Evolutionary conservation across 1,284 basidiomycete species (phyloP).

Genomic region (Agaricales sp.): DNA sequence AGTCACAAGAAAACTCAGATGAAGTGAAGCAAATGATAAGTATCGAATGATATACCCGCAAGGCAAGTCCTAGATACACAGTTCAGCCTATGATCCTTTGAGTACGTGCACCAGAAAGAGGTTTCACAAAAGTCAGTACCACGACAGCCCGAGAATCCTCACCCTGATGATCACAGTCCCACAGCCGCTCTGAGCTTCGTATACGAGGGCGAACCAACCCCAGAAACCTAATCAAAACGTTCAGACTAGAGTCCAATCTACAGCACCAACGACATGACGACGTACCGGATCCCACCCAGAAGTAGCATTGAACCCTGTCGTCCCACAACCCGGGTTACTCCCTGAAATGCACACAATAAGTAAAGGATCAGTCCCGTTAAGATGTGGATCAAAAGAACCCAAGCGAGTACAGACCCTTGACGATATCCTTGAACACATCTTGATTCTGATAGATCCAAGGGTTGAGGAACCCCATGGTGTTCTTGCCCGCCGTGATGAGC

Average conservation of each 20-base stretch:
- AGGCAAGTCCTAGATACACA: too few relatives aligned
- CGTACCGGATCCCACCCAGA: conserved; percentile 20
- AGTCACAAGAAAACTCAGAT: too few relatives aligned
- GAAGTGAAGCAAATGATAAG: too few relatives aligned
- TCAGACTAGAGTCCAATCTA: background rate
- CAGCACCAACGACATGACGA: background rate
- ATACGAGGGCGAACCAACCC: background rate
- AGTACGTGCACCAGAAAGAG: too few relatives aligned
- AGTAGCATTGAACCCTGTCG: conserved; percentile 17
- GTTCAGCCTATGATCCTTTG: too few relatives aligned
- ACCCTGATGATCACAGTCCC: too few relatives aligned
- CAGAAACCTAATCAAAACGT: background rate
- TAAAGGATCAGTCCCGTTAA: background rate
- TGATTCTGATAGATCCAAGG: conserved; percentile 17
- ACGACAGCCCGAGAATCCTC: too few relatives aligned
- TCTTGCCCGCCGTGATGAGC: conserved; percentile 22
- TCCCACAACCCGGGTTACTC: conserved; percentile 20
- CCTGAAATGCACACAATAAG: background rate
- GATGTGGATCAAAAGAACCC: background rate
- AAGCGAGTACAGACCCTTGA: background rate
- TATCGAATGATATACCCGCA: too few relatives aligned
- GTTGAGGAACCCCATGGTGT: conserved; percentile 25
- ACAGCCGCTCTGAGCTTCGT: background rate
- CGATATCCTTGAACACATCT: conserved; percentile 4
- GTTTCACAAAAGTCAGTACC: too few relatives aligned